Evolutionary conservation across 2,329 filamentous ascomycete genomes (phyloP).

Genomic region (Neocatenulostroma microsporum): DNA sequence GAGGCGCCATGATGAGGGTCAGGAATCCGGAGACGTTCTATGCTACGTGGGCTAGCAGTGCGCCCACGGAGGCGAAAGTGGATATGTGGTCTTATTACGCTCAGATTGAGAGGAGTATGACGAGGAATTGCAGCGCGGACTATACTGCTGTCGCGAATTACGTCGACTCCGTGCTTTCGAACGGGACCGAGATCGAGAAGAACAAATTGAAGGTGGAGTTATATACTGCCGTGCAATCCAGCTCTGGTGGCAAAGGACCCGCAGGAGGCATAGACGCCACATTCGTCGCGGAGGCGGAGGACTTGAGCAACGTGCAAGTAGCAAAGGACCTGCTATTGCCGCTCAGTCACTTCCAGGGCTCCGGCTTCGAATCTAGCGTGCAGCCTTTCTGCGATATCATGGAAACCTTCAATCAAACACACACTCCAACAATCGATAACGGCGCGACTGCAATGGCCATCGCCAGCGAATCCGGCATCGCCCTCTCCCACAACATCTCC

Average conservation of each 20-base stretch:
- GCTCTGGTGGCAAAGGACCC: slow-evolving; percentile 8
- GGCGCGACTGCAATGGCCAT: slow-evolving; percentile 10
- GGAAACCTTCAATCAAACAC: slow-evolving; percentile 14
- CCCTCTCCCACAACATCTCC: slow-evolving; percentile 12
- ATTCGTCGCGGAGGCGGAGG: slow-evolving; percentile 9
- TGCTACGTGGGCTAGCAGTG: slow-evolving; percentile 16
- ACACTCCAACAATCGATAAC: slow-evolving; percentile 10
- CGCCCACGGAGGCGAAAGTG: slow-evolving; percentile 12
- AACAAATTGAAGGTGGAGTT: slow-evolving; percentile 12
- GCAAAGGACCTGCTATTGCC: slow-evolving; percentile 8
- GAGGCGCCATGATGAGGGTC: slow-evolving; percentile 14
- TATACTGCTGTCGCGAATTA: slow-evolving; percentile 12
- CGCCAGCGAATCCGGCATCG: slow-evolving; percentile 14
- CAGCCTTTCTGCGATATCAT: slow-evolving; percentile 16
- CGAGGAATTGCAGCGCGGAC: slow-evolving; percentile 13
- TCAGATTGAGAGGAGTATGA: too few relatives aligned
- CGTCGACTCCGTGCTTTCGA: slow-evolving; percentile 12
- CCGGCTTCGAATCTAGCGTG: slow-evolving; percentile 17
- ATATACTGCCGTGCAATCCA: slow-evolving; percentile 10
- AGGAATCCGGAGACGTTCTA: slow-evolving; percentile 19
- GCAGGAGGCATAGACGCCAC: slow-evolving; percentile 6
- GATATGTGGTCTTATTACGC: slow-evolving; percentile 18
- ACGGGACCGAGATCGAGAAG: slow-evolving; percentile 12
- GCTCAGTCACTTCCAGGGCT: slow-evolving; percentile 12
- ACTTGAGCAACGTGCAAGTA: slow-evolving; percentile 8